phyloP scores from a whole-genome alignment of 1,284 basidiomycete genomes.

The Heterobasidion parviporum region DNA sequence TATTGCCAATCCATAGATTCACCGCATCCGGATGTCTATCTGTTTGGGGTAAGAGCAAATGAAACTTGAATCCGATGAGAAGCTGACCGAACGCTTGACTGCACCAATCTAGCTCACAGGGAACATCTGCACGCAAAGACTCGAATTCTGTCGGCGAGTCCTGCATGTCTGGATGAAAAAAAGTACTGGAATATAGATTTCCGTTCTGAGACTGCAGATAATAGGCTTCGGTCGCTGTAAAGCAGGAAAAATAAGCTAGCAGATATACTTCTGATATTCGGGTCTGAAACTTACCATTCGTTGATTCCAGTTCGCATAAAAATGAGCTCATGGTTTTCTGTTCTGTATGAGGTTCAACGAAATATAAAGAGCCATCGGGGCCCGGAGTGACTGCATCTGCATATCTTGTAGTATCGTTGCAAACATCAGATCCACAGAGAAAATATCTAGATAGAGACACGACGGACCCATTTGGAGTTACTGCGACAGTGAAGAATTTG shows the following conservation, averaged over 20 bases:
- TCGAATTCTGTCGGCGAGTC: slow-evolving; percentile 50
- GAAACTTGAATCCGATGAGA: slow-evolving; percentile 12
- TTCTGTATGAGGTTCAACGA: slow-evolving; percentile 69
- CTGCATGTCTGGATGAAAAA: slow-evolving; percentile 26
- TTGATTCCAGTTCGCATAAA: slow-evolving; percentile 26
- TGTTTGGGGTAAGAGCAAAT: slow-evolving; percentile 16
- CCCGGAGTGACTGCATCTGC: slow-evolving; percentile 64
- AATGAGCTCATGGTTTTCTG: slow-evolving; percentile 59
- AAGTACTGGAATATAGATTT: slow-evolving; percentile 57
- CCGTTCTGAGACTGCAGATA: slow-evolving; percentile 92
- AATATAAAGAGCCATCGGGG: slow-evolving; percentile 55
- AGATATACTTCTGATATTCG: background rate
- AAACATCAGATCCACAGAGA: too few species aligned
- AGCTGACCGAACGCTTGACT: slow-evolving; percentile 64
- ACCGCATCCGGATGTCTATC: slow-evolving; percentile 75
- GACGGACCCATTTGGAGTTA: slow-evolving; percentile 78
- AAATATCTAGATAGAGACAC: too few species aligned
- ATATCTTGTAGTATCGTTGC: too few species aligned
- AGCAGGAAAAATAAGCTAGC: background rate
- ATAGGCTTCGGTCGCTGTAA: slow-evolving; percentile 32
- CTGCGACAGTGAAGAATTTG: slow-evolving; percentile 58
- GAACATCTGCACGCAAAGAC: slow-evolving; percentile 53
- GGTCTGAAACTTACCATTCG: slow-evolving; percentile 26
- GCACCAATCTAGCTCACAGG: slow-evolving; percentile 64
- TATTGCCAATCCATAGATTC: slow-evolving; percentile 86